These are phyloP conservation scores for Asterophora lycoperdoides DNA, from an alignment of 768 basidiomycete species.

Conservation along the genomic window DNA sequence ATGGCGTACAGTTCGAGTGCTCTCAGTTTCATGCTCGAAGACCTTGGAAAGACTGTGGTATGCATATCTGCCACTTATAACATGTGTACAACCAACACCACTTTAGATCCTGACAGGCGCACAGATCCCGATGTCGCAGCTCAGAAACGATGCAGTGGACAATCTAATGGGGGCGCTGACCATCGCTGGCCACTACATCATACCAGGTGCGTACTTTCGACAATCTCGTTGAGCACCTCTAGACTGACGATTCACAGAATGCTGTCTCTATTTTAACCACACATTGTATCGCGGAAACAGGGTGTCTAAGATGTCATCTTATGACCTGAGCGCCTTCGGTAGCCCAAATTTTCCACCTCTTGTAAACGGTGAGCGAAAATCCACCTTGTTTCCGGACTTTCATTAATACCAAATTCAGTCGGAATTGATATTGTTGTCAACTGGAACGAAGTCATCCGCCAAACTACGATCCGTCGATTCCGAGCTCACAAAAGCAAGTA, in stretches of 20 bases:
- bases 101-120: conserved; percentile 84
- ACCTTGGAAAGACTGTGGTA: conserved; percentile 89
- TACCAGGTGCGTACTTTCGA: conserved; percentile 60
- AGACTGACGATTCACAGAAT: conserved; percentile 45
- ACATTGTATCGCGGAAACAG: conserved; percentile 83
- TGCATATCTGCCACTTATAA: conserved; percentile 5
- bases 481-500: conserved; percentile 69
- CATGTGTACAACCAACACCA: neutral
- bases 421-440: conserved; percentile 89
- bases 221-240: neutral
- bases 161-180: conserved; percentile 87
- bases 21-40: conserved; percentile 86
- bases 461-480: conserved; percentile 75
- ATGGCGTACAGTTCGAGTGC: conserved; percentile 90
- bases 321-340: conserved; percentile 77
- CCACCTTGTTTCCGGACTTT: neutral
- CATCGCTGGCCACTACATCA: conserved; percentile 87
- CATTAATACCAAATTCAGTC: conserved; percentile 39
- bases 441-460: conserved; percentile 84
- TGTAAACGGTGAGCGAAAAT: conserved; percentile 57
- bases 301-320: conserved; percentile 78
- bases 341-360: conserved; percentile 83
- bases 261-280: conserved; percentile 87
- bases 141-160: conserved; percentile 93
- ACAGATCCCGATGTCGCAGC: conserved; percentile 86